phyloP scores from a whole-genome alignment of 176 grass and related monocot species.

The Urochloa ruziziensis region DNA sequence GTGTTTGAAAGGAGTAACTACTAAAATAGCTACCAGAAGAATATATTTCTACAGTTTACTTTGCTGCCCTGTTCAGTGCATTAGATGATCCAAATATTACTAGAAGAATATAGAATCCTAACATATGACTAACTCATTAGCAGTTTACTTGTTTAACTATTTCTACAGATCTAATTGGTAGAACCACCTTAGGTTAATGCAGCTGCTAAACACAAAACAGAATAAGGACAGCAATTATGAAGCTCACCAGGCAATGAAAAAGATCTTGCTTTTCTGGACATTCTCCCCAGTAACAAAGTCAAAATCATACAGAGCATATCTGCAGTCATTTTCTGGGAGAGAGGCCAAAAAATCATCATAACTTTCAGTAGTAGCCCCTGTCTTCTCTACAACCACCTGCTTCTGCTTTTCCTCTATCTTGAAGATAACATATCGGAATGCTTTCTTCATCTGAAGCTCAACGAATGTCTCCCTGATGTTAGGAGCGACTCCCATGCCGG shows the following conservation, averaged over 20 bases:
- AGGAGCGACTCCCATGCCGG: conserved; percentile 78
- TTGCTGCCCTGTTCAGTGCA: not conserved
- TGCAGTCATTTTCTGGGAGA: conserved; percentile 96
- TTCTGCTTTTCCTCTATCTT: conserved; percentile 93
- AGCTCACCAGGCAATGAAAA: conserved; percentile 92
- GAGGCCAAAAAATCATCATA: conserved; percentile 92
- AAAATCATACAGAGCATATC: conserved; percentile 95
- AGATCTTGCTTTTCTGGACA: conserved; percentile 99
- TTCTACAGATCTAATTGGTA: not conserved
- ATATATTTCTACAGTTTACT: too few species aligned
- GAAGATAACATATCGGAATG: conserved; percentile 93
- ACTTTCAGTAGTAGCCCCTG: conserved; percentile 80
- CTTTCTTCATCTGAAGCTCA: conserved; percentile 80
- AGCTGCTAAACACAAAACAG: not conserved
- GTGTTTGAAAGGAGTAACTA: not conserved
- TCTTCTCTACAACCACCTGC: conserved; percentile 88
- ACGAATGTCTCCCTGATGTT: conserved; percentile 67
- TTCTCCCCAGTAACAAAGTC: conserved; percentile 97
- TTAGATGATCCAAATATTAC: not conserved
- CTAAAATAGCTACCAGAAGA: too few species aligned
- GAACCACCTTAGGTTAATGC: not conserved
- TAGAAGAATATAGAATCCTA: not conserved
- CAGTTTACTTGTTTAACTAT: not conserved
- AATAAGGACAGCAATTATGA: not conserved
- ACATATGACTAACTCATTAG: not conserved